These are phyloP conservation scores for Talaromyces sp. DNA, from an alignment of 2,329 filamentous ascomycete species.

Conservation along the genomic window DNA sequence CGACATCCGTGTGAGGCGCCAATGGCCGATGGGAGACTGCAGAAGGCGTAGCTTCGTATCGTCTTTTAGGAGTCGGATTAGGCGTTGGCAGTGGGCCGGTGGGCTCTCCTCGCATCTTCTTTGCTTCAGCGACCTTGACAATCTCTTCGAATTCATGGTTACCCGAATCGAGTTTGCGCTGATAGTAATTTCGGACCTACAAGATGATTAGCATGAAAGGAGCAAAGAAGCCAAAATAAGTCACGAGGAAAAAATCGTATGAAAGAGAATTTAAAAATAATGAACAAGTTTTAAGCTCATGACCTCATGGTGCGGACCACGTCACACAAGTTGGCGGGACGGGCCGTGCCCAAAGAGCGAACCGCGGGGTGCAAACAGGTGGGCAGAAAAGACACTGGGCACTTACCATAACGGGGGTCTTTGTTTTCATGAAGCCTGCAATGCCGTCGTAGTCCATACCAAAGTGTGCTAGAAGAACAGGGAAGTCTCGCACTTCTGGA, in stretches of 20 bases:
- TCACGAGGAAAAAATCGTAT: neutral
- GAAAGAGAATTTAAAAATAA: too few species aligned
- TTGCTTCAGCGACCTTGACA: slow-evolving; percentile 37
- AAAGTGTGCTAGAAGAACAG: slow-evolving; percentile 40
- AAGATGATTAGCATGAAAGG: slow-evolving; percentile 7
- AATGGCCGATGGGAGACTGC: slow-evolving; percentile 35
- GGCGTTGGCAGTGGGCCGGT: slow-evolving; percentile 39
- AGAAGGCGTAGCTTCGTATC: slow-evolving; percentile 42
- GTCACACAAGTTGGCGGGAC: slow-evolving; percentile 8
- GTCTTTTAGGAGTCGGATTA: slow-evolving; percentile 40
- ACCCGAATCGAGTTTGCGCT: slow-evolving; percentile 38
- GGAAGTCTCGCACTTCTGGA: slow-evolving; percentile 44
- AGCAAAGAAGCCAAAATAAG: slow-evolving; percentile 1
- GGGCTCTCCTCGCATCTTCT: slow-evolving; percentile 39
- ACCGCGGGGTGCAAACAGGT: neutral
- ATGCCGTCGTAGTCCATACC: slow-evolving; percentile 45
- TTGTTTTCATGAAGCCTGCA: slow-evolving; percentile 46
- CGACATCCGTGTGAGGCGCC: slow-evolving; percentile 37
- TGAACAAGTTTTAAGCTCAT: too few species aligned
- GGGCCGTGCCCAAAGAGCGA: neutral
- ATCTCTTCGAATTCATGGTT: slow-evolving; percentile 40
- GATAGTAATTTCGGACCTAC: slow-evolving; percentile 47
- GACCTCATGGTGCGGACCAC: slow-evolving; percentile 9
- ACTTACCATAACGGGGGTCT: slow-evolving; percentile 47
- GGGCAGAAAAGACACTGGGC: neutral